Evolutionary conservation across 148 eudicot species (phyloP), one percentile per base, ranked within the genome.

Genomic region (Cornus suecica): DNA sequence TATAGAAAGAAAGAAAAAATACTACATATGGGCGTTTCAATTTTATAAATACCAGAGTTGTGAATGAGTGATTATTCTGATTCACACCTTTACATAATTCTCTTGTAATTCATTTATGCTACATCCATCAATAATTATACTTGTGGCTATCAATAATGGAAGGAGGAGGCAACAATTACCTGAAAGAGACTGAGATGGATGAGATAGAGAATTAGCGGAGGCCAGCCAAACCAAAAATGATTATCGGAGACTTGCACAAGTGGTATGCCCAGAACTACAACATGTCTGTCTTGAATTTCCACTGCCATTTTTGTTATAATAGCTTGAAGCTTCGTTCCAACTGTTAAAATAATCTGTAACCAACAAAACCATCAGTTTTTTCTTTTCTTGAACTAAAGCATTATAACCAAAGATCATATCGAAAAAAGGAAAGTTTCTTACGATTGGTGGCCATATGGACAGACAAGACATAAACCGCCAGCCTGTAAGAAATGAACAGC

Each of bases 221-320:
- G 99, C 90, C 87, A 77, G 48, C 81, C 60, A 83, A 94, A 92
- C 99, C 99, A 94, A 74, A 94, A 94, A 79, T 92, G 85, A 29
- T 76, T 73, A 76, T 94, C 97, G 7, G 97, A 90, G 75, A 93
- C 91, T 87, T 94, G 94, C 24, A 92, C 97, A 64, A 94, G 83
- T 72, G 99, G 99, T 75, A 92, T 94, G 76, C 99, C 99, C 76
- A 90, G 97, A 27, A 94, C 89, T 1, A 94, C 97, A 11, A 92
- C 94, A 79, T 94, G 99, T 70, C 88, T 88, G 75, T 94, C 99
- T 54, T 86, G 83, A 52, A 94, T 92, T 84, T 94, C 97, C 28
- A 94, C 86, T 7, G 99, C 97, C 99, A 94, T 94, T 62, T 51
- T 78, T 51, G 96, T 74, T 84, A 94, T 91, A 74, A 94, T 88